Percentiles rank a stretch among this genome's conserved stretches.
Evolutionary conservation across 2,329 filamentous ascomycete genomes (phyloP).

Genomic region (Xylariaceae sp.): DNA sequence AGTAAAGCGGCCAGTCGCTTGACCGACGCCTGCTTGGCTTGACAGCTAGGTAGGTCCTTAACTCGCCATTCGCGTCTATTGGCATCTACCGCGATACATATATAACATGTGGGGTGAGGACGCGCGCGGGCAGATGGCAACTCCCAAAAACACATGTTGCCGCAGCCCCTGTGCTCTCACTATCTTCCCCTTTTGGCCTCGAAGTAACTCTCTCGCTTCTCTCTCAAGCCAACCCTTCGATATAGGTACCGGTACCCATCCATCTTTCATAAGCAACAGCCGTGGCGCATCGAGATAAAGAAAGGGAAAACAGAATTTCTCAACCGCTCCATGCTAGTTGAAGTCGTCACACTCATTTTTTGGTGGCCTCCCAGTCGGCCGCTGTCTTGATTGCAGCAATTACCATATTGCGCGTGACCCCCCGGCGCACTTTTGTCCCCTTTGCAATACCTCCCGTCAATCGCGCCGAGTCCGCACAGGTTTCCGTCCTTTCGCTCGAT

Average conservation of each 20-base stretch:
- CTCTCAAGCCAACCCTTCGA: slow-evolving; percentile 23
- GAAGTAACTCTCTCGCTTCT: slow-evolving; percentile 7
- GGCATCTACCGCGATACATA: slow-evolving; percentile 4
- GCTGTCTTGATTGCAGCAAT: slow-evolving; percentile 4
- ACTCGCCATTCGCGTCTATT: not conserved
- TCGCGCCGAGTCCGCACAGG: slow-evolving; percentile 7
- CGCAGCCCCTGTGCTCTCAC: slow-evolving; percentile 8
- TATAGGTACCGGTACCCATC: slow-evolving; percentile 28
- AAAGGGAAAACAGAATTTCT: slow-evolving; percentile 18
- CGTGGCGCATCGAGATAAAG: slow-evolving; percentile 22
- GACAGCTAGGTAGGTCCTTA: not conserved
- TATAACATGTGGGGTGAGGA: slow-evolving; percentile 13
- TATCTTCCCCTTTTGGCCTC: slow-evolving; percentile 15
- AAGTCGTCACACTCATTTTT: slow-evolving; percentile 10
- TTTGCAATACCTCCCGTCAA: slow-evolving; percentile 2
- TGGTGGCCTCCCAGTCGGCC: slow-evolving; percentile 1
- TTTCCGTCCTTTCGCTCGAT: slow-evolving; percentile 18
- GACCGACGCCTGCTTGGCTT: not conserved
- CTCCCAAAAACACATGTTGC: slow-evolving; percentile 7
- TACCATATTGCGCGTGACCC: slow-evolving; percentile 11
- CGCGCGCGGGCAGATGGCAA: not conserved
- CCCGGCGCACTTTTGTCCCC: slow-evolving; percentile 13
- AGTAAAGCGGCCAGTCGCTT: not conserved
- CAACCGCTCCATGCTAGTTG: slow-evolving; percentile 24
- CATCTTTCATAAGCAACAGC: slow-evolving; percentile 26